Conservation (phyloP, 1,284 basidiomycete genomes). For the Rugosomyces carneus region DNA sequence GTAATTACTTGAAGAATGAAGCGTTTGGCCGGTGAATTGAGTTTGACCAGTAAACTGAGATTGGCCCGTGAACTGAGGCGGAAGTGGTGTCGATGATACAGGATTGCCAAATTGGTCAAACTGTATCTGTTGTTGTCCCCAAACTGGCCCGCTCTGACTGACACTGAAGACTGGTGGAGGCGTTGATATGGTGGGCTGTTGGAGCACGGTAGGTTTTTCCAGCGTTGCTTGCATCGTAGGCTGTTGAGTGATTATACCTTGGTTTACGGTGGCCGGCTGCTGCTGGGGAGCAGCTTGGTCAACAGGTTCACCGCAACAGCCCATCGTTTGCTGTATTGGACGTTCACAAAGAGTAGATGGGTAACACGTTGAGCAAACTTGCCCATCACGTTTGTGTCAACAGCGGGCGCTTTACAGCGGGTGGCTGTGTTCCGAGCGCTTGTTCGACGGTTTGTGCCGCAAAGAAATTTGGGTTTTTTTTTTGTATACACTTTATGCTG, state of each 20-base stretch:
- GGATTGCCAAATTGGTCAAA: conserved; percentile 19
- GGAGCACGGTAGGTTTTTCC: conserved; percentile 31
- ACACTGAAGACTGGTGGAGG: conserved; percentile 35
- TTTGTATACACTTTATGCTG: no score
- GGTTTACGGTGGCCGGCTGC: conserved; percentile 5
- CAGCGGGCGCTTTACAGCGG: conserved; percentile 14
- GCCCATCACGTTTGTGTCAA: conserved; percentile 8
- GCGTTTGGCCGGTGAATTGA: conserved; percentile 18
- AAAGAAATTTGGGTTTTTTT: no score
- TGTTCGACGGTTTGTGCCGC: no score
- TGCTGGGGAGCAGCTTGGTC: conserved; percentile 26
- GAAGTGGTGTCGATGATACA: conserved; percentile 14
- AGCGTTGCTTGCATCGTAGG: conserved; percentile 38
- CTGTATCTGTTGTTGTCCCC: conserved; percentile 18
- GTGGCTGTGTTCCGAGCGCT: conserved; percentile 20
- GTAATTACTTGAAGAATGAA: conserved; percentile 16
- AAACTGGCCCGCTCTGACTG: conserved; percentile 20
- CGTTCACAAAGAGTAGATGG: conserved; percentile 10
- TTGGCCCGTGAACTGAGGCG: conserved; percentile 16
- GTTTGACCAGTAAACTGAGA: no score
- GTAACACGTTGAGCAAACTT: conserved; percentile 1
- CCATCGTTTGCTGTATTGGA: conserved; percentile 31
- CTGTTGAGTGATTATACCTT: conserved; percentile 41
- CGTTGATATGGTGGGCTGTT: conserved; percentile 33
- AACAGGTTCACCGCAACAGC: conserved; percentile 49